Evolutionary conservation across 441 rosid species (phyloP), one percentile per base, ranked within the genome.

Genomic region (Euphorbia schlechtendalii): DNA sequence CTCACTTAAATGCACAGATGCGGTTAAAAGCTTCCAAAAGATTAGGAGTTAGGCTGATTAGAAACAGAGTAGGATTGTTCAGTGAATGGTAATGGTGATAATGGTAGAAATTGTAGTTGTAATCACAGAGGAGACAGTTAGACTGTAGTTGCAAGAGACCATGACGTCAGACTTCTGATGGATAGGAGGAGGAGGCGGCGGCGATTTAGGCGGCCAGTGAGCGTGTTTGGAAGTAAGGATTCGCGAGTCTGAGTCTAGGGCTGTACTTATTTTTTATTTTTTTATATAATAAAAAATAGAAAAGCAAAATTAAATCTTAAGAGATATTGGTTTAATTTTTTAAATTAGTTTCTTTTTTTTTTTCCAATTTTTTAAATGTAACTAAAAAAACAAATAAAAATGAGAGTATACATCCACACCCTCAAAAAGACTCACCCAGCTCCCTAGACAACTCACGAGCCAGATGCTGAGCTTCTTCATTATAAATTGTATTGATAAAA

Each of bases 91-190:
- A n/a, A 59, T 63, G 56, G 69, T 72, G 60, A 52, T 60, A 53
- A 61, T 41, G 59, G 72, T 75, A 11, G 59, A n/a, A 58, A 66
- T 54, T 34, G 67, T 68, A 69, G 76, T 18, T 55, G 66, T 71
- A 56, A 59, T 71, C 5, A 65, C 56, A 20, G 59, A 56, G 38
- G 28, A 11, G 58, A 56, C 14, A 13, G 76, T 40, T 28, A 43
- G 61, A 52, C 43, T 49, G 43, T 54, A 62, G 49, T 51, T 4
- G 36, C 2, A 1, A 11, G 38, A 32, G 62, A 61, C 65, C 66
- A 69, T 73, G 70, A 63, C 70, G 76, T 69, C 69, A 61, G 48
- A 67, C 45, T 49, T 52, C 74, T 68, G 72, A 53, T 32, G 5
- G 13, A 46, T 17, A 14, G 51, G 51, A 14, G 51, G 18, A 9